These are phyloP conservation scores for Coniochaeta ligniaria DNA, from an alignment of 2,329 filamentous ascomycete genomes.

Conservation along the genomic window DNA sequence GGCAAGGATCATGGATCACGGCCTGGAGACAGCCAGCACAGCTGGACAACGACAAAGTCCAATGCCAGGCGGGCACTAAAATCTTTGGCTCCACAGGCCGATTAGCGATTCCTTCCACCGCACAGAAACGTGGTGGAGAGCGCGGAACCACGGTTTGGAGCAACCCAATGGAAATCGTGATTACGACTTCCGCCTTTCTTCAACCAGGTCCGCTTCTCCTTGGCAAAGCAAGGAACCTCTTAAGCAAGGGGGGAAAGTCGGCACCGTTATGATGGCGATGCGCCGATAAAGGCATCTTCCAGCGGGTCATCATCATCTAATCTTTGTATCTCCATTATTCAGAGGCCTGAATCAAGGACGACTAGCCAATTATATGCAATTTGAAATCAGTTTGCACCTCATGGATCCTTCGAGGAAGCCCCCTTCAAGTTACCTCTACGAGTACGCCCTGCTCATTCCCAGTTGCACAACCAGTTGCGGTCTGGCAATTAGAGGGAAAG, in stretches of 20 bases:
- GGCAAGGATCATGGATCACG: not conserved
- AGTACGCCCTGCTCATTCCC: too few species aligned
- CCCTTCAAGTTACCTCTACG: too few species aligned
- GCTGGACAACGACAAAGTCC: not conserved
- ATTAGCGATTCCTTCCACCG: not conserved
- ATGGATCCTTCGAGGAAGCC: too few species aligned
- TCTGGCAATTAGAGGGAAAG: too few species aligned
- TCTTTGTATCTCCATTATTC: too few species aligned
- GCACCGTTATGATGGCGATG: not conserved
- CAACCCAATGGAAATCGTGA: not conserved
- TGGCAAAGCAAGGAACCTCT: not conserved
- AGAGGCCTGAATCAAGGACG: too few species aligned
- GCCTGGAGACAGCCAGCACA: not conserved
- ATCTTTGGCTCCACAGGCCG: not conserved
- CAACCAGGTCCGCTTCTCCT: not conserved
- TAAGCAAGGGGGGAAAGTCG: too few species aligned
- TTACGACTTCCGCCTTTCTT: not conserved
- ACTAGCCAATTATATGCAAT: too few species aligned
- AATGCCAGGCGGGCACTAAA: not conserved
- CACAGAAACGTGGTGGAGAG: not conserved
- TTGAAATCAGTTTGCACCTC: too few species aligned
- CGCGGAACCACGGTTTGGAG: not conserved
- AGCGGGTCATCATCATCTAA: too few species aligned
- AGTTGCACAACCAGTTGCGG: too few species aligned
- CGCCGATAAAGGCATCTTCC: too few species aligned